These are phyloP conservation scores for Annona squamosa DNA, from an alignment of 164 flowering plant genomes.

Conservation along the genomic window DNA sequence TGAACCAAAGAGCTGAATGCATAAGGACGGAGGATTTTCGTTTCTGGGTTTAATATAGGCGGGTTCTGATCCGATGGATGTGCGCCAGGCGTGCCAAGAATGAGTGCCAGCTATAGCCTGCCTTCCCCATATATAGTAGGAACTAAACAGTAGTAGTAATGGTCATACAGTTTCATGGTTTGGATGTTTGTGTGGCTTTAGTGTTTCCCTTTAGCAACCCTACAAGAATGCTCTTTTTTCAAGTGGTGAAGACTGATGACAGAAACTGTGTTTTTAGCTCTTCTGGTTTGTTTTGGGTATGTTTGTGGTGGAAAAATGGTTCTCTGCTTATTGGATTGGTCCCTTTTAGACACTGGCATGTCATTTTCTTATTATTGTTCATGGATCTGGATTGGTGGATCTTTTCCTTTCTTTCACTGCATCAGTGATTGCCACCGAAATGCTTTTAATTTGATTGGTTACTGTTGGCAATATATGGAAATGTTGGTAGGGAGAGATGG, in stretches of 20 bases:
- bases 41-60: neutral
- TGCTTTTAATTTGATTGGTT: too few species aligned
- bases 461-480: too few species aligned
- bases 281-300: neutral
- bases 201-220: too few species aligned
- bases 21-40: neutral
- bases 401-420: too few species aligned
- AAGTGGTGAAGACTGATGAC: neutral
- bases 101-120: neutral
- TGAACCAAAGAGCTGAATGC: neutral
- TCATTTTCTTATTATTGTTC: neutral
- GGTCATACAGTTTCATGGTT: neutral
- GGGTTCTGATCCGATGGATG: neutral
- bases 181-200: neutral
- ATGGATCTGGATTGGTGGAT: too few species aligned
- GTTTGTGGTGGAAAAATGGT: neutral
- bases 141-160: neutral
- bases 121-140: too few species aligned
- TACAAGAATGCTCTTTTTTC: neutral
- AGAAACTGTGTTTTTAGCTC: neutral
- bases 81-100: neutral
- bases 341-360: neutral
- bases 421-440: too few species aligned
- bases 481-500: too few species aligned
- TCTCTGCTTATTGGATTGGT: neutral